Conservation (phyloP, 2,329 filamentous ascomycete species). For the Fusarium sp. region DNA sequence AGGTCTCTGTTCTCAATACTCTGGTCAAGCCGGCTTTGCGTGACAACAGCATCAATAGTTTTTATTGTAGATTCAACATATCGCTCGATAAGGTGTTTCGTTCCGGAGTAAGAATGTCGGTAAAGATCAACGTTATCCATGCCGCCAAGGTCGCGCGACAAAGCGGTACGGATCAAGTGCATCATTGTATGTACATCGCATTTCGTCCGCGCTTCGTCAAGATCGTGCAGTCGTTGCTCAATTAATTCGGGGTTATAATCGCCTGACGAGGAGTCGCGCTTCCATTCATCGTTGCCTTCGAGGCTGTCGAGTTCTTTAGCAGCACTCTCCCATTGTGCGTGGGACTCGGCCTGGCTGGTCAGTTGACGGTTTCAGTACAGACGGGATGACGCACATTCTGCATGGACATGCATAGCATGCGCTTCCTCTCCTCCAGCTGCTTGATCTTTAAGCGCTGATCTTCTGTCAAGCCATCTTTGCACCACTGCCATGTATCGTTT, state of each 20-base stretch:
- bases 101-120: slow-evolving; percentile 83
- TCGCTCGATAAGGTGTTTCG: slow-evolving; percentile 84
- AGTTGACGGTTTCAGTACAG: background rate
- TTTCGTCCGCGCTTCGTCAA: slow-evolving; percentile 76
- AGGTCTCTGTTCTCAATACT: slow-evolving; percentile 66
- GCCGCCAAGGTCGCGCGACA: slow-evolving; percentile 82
- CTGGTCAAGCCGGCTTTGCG: slow-evolving; percentile 61
- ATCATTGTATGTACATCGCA: slow-evolving; percentile 81
- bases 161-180: slow-evolving; percentile 78
- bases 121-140: slow-evolving; percentile 88
- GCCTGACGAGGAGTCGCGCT: slow-evolving; percentile 65
- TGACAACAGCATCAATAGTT: slow-evolving; percentile 76
- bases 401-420: slow-evolving; percentile 70
- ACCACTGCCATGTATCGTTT: slow-evolving; percentile 54
- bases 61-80: slow-evolving; percentile 83
- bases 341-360: slow-evolving; percentile 66
- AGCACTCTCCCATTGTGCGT: slow-evolving; percentile 76
- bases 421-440: slow-evolving; percentile 64
- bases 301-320: slow-evolving; percentile 80
- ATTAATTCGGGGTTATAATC: slow-evolving; percentile 79
- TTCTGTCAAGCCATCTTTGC: slow-evolving; percentile 61
- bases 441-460: slow-evolving; percentile 58
- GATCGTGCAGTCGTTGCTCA: slow-evolving; percentile 70
- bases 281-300: slow-evolving; percentile 85
- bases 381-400: slow-evolving; percentile 62